Evolutionary conservation across 345 rosid genomes (phyloP).

Genomic region (Stellera chamaejasme): DNA sequence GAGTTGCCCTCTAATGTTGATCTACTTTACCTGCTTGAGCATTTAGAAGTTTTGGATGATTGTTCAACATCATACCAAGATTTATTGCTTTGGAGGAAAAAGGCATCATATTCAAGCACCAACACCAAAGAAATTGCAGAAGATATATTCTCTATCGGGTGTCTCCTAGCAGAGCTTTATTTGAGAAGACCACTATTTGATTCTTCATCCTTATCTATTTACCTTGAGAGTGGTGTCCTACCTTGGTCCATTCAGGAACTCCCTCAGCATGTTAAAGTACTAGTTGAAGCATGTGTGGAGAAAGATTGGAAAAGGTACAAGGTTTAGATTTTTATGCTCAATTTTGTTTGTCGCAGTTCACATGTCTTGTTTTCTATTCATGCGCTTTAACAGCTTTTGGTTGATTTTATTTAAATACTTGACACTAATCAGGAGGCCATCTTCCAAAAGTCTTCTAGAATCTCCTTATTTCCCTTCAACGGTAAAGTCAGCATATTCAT

Average conservation of each 20-base stretch:
- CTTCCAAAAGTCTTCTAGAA: constrained; percentile 67
- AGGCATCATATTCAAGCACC: constrained; percentile 25
- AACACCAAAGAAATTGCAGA: constrained; percentile 35
- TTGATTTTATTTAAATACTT: constrained; percentile 8
- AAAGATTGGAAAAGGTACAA: constrained; percentile 62
- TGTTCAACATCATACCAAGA: constrained; percentile 56
- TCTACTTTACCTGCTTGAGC: constrained; percentile 61
- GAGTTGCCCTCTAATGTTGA: constrained; percentile 32
- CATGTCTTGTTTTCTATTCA: neutral
- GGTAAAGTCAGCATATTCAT: constrained; percentile 70
- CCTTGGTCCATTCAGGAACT: constrained; percentile 62
- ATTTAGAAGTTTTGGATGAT: constrained; percentile 43
- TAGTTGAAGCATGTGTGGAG: constrained; percentile 74
- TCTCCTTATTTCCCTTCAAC: constrained; percentile 83
- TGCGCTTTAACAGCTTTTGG: constrained; percentile 4
- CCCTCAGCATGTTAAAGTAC: constrained; percentile 56
- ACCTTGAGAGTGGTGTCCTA: constrained; percentile 37
- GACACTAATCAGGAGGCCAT: constrained; percentile 67
- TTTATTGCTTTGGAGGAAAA: constrained; percentile 63
- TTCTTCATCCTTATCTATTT: constrained; percentile 49
- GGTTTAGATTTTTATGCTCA: neutral
- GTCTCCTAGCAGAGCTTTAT: constrained; percentile 79
- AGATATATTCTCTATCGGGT: constrained; percentile 81
- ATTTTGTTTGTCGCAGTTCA: neutral
- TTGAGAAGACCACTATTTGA: constrained; percentile 68